Evolutionary conservation across 805 yeast species (phyloP).

Genomic region (Saturnispora sanitii): DNA sequence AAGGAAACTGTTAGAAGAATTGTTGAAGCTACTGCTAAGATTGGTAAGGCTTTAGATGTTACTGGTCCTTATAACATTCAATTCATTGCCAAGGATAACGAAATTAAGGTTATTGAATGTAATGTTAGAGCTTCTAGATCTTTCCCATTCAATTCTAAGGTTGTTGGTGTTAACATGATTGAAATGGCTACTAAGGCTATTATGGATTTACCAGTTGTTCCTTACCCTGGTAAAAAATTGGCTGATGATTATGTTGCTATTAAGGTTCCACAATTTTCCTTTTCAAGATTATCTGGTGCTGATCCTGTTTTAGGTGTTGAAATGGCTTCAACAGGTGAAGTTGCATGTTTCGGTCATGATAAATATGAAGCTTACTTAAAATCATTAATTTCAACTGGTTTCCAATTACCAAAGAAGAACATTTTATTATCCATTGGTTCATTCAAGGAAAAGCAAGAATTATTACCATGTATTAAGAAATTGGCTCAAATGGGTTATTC

Average conservation of each 20-base stretch:
- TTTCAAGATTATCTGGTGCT: constrained; percentile 94
- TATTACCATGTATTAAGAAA: constrained; percentile 77
- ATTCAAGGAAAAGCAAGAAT: constrained; percentile 88
- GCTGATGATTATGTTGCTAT: constrained; percentile 94
- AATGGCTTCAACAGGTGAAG: constrained; percentile 99
- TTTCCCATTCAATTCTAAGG: constrained; percentile 98
- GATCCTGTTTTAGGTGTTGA: constrained; percentile 97
- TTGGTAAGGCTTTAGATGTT: constrained; percentile 87
- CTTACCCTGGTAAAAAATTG: constrained; percentile 82
- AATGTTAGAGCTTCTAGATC: constrained; percentile 97
- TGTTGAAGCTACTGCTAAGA: constrained; percentile 84
- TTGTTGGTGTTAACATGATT: constrained; percentile 88
- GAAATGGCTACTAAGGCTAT: constrained; percentile 97
- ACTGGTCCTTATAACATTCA: constrained; percentile 99
- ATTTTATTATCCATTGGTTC: constrained; percentile 92
- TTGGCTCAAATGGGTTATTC: constrained; percentile 78
- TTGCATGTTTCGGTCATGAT: constrained; percentile 92
- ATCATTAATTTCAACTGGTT: constrained; percentile 90
- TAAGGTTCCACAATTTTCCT: constrained; percentile 95
- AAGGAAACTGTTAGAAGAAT: constrained; percentile 59
- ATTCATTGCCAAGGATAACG: constrained; percentile 62
- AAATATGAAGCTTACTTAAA: constrained; percentile 96
- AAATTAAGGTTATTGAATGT: constrained; percentile 92
- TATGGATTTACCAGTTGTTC: constrained; percentile 75
- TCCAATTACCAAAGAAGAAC: constrained; percentile 90